phyloP scores from a whole-genome alignment of 345 rosid species.

The Citrus hindsii region DNA sequence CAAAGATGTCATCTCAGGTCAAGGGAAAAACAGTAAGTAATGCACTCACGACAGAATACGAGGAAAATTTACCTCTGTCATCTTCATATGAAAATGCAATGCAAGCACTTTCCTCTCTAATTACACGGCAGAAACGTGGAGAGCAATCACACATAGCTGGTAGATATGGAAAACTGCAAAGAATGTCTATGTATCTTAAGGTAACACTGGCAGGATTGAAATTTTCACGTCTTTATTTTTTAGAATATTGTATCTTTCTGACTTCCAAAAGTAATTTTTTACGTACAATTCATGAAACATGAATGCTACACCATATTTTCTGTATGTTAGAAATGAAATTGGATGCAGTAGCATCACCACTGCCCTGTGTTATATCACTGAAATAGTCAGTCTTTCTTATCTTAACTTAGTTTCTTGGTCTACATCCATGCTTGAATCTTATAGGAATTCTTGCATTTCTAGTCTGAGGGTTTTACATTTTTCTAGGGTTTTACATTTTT shows the following conservation, averaged over 20 bases:
- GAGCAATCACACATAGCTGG: constrained; percentile 35
- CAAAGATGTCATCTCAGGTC: constrained; percentile 31
- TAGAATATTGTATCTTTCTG: background rate
- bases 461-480: background rate
- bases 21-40: constrained; percentile 30
- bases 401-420: background rate
- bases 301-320: background rate
- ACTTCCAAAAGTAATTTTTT: background rate
- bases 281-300: constrained; percentile 8
- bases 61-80: constrained; percentile 36
- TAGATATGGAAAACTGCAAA: constrained; percentile 58
- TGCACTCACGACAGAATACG: constrained; percentile 29
- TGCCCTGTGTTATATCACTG: background rate
- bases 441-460: background rate
- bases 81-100: constrained; percentile 69
- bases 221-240: constrained; percentile 8
- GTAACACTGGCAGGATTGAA: constrained; percentile 24
- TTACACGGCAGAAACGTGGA: constrained; percentile 60
- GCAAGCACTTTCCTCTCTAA: constrained; percentile 86
- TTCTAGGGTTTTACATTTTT: background rate
- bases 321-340: background rate
- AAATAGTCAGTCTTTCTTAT: background rate
- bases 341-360: background rate
- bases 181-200: constrained; percentile 70
- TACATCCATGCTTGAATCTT: background rate